Base-by-base conservation (phyloP, 2,329 filamentous ascomycete species). In the Epichloe hybrida region DNA sequence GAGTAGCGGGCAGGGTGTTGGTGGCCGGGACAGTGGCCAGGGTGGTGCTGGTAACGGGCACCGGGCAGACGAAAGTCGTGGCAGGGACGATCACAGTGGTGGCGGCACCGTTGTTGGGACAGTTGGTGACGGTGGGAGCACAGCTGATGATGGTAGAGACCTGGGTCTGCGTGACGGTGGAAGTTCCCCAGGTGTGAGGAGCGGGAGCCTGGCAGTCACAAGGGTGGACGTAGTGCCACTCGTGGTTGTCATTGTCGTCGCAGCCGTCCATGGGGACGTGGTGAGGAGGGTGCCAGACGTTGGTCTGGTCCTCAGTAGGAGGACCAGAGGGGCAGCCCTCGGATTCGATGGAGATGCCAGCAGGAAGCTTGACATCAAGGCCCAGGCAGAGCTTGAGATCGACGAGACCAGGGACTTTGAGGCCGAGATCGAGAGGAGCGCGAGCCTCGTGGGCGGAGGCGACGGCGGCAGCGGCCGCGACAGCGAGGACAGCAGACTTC, bases 61-160 rank as follows among this genome's bases (percentile, higher is more conserved):
- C 66, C 21, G 71, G 70, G 66, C 69, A 73, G 58, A 74, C 62
- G 53, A 70, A 72, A 53, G 69, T 71, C 54, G 65, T 66, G 52
- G 66, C 62, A 38, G 68, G 60, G 51, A 69, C 59, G 53, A 61
- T 62, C 49, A 69, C 62, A 46, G 69, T 72, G 50, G 64, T 66
- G 64, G 21, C 46, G 12, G 34, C 35, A 1, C 63, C 51, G 44
- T 62, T 57, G 48, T 57, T 66, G n/a, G 69, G 68, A 65, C 70
- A 73, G 58, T 62, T 49, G 52, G 58, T 56, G 17, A 67, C 64
- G 41, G 61, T 57, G 42, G 65, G 58, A 17, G 61, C 55, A 60
- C 69, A 72, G 62, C 61, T 64, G 56, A 63, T 62, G 57, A 73
- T 56, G 49, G 70, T 73, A 50, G 62, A 62, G 47, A 63, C 59